Base-by-base conservation (phyloP, 306 rosid genomes). In the Fagus crenata region DNA sequence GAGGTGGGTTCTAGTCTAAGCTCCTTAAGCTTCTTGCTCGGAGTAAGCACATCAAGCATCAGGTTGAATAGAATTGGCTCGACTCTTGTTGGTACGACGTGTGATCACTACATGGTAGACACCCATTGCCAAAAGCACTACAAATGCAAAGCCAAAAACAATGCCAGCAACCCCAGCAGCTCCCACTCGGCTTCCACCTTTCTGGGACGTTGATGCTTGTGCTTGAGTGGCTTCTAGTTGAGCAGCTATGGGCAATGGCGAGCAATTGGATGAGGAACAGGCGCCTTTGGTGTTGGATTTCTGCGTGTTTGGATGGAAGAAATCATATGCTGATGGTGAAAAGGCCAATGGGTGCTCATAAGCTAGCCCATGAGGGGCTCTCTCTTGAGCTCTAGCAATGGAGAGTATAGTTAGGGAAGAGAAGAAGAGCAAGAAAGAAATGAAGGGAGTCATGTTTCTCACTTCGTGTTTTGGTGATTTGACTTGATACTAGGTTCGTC, bases 301-400 rank as follows among this genome's bases (percentile, higher is more conserved):
- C 41, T 22, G 46, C n/a, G 76, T 75, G 74, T 75, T 86, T 41
- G 99, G 97, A 59, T 96, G 93, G 53, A 93, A 96, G 81, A 96
- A 96, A 74, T 89, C 81, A 42, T 96, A 96, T 5, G 96, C 92
- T 31, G 91, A 89, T 6, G 99, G 99, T 3, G 98, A 76, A 77
- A 96, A 74, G 0, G 86, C 93, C 35, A 72, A 73, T 0, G 98
- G 96, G 15, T 71, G 77, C 78, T 86, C 92, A 35, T 85, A 65
- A 39, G 83, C 89, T 37, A 96, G 80, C 17, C 99, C 98, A 61
- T 93, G 99, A 1, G 98, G 96, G 3, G 97, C 87, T 91, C 99
- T 89, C 53, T 89, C 98, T 72, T 91, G 92, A 67, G 89, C 88
- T 65, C 3, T 60, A 22, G 83, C 89, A 3, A 85, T 14, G 31